A percentile compares a stretch with the other conserved stretches of the same genome.
phyloP scores from a whole-genome alignment of 352 stramenopile genomes.

The Globisporangium abappressorium region DNA sequence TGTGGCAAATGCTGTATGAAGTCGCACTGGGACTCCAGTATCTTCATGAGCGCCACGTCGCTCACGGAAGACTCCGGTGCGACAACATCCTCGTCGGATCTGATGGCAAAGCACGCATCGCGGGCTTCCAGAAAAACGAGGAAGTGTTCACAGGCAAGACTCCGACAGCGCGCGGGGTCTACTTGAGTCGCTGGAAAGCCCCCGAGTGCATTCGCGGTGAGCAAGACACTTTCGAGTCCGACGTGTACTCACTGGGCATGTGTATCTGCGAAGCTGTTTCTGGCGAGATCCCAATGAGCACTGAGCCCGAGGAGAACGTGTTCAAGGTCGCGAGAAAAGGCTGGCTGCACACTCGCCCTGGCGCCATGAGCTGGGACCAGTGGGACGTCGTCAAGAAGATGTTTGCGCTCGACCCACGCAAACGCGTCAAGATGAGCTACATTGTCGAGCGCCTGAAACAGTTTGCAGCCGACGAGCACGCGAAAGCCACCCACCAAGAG shows the following conservation, averaged over 20 bases:
- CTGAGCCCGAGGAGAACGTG: conserved; percentile 1
- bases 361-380: neutral
- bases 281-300: conserved; percentile 21
- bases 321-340: neutral
- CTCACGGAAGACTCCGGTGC: conserved; percentile 24
- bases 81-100: conserved; percentile 14
- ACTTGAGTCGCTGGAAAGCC: conserved; percentile 25
- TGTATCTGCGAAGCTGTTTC: conserved; percentile 32
- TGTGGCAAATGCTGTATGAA: conserved; percentile 15
- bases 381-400: conserved; percentile 10
- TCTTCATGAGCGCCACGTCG: conserved; percentile 27
- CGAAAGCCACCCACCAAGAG: neutral
- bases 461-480: conserved; percentile 5
- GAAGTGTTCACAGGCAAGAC: neutral
- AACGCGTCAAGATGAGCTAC: conserved; percentile 12
- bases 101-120: conserved; percentile 7
- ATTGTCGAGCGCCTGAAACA: conserved; percentile 12
- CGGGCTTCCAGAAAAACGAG: conserved; percentile 1
- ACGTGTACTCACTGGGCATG: conserved; percentile 34
- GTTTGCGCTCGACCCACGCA: conserved; percentile 6
- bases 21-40: conserved; percentile 52
- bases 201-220: conserved; percentile 30
- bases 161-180: neutral
- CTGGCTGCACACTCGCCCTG: neutral
- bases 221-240: conserved; percentile 20